These are phyloP conservation scores for Eucalyptus globulus DNA, from an alignment of 345 rosid species.

Conservation along the genomic window DNA sequence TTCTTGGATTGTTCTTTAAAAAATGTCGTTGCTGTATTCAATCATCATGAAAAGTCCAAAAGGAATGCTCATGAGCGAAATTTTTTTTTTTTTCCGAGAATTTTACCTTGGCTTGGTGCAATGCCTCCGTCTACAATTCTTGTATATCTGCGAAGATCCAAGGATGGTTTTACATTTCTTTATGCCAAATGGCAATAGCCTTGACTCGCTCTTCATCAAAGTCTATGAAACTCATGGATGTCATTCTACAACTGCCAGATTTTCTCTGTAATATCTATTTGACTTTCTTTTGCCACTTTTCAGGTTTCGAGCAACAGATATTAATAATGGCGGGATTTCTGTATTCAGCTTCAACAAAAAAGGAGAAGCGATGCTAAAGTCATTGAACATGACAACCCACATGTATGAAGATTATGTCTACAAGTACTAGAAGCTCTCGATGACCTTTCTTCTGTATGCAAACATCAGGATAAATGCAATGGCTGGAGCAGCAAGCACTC, in stretches of 20 bases:
- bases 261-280: neutral
- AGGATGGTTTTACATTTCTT: neutral
- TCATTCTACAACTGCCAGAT: neutral
- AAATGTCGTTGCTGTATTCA: neutral
- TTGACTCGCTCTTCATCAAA: neutral
- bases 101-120: neutral
- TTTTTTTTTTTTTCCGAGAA: neutral
- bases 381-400: slow-evolving; percentile 52
- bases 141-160: neutral
- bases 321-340: slow-evolving; percentile 48
- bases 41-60: neutral
- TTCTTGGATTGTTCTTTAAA: neutral
- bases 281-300: neutral
- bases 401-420: slow-evolving; percentile 37
- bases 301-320: slow-evolving; percentile 51
- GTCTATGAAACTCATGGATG: neutral
- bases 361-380: slow-evolving; percentile 62
- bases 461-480: neutral
- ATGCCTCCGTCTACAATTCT: neutral
- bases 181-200: neutral
- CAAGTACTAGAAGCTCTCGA: slow-evolving; percentile 4
- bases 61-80: neutral
- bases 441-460: neutral
- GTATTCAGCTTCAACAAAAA: slow-evolving; percentile 27
- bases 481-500: neutral